Conservation (phyloP, 2,329 filamentous ascomycete species). For the Xylaria sp. region DNA sequence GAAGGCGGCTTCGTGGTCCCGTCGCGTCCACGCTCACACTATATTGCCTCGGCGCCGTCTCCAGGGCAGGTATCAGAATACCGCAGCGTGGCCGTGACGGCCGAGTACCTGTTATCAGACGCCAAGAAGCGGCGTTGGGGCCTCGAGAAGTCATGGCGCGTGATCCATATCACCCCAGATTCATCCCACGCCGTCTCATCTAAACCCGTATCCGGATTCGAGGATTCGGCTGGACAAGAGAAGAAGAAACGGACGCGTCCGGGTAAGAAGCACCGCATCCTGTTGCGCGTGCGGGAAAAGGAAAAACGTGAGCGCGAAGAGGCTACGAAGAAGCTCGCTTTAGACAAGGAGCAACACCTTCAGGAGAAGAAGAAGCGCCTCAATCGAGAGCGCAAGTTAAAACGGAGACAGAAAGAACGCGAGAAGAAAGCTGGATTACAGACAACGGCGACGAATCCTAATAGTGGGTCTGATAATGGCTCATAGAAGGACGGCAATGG, state of each 20-base stretch:
- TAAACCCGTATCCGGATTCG: background rate
- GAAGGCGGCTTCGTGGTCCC: conserved; percentile 55
- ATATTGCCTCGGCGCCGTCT: conserved; percentile 57
- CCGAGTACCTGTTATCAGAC: conserved; percentile 61
- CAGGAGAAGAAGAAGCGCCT: conserved; percentile 71
- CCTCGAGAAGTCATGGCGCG: conserved; percentile 70
- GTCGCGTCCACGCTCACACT: conserved; percentile 60
- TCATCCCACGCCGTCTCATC: conserved; percentile 38
- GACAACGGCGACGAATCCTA: conserved; percentile 44
- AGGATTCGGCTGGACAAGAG: conserved; percentile 15
- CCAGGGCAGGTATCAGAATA: conserved; percentile 55
- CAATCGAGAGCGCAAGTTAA: conserved; percentile 70
- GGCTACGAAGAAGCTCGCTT: conserved; percentile 53
- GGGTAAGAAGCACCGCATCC: conserved; percentile 69
- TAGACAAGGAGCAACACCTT: conserved; percentile 66
- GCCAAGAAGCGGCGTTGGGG: conserved; percentile 65
- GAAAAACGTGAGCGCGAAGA: conserved; percentile 56
- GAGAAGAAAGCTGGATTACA: conserved; percentile 60
- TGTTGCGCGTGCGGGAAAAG: conserved; percentile 59
- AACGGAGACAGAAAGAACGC: conserved; percentile 67
- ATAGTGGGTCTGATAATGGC: conserved; percentile 28
- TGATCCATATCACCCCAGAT: conserved; percentile 58
- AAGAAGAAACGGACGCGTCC: conserved; percentile 53
- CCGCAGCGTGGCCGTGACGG: conserved; percentile 60
- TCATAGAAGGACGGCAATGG: conserved; percentile 2